These are phyloP conservation scores for Phragmites australis DNA, from an alignment of 176 grass and related monocot genomes.

Conservation along the genomic window DNA sequence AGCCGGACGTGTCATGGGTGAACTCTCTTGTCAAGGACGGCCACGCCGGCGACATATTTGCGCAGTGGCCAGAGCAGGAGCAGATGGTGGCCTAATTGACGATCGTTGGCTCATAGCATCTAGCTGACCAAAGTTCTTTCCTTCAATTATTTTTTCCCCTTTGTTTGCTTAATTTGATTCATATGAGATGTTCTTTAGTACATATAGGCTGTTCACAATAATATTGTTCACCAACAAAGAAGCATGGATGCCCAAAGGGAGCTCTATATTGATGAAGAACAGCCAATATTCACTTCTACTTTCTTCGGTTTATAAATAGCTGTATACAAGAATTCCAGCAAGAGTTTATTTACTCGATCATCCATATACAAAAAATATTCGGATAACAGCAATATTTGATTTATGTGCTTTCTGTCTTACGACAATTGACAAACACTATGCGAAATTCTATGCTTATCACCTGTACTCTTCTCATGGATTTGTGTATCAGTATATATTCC, in stretches of 20 bases:
- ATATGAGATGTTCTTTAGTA: conserved; percentile 60
- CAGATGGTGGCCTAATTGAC: conserved; percentile 68
- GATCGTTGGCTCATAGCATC: conserved; percentile 41
- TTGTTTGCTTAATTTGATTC: conserved; percentile 73
- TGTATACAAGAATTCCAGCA: conserved; percentile 48
- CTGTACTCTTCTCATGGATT: conserved; percentile 28
- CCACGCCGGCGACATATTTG: conserved; percentile 67
- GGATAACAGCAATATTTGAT: conserved; percentile 32
- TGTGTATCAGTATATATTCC: conserved; percentile 38
- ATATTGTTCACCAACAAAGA: conserved; percentile 52
- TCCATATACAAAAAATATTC: conserved; percentile 10
- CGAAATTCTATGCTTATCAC: conserved; percentile 30
- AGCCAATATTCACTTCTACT: conserved; percentile 50
- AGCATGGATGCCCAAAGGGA: conserved; percentile 75
- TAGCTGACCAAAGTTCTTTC: conserved; percentile 88
- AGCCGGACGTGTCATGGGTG: conserved; percentile 71
- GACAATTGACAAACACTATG: conserved; percentile 12
- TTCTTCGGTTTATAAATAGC: conserved; percentile 48
- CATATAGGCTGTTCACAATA: conserved; percentile 59
- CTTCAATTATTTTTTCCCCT: conserved; percentile 75
- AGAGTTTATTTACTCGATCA: conserved; percentile 43
- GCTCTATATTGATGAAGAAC: conserved; percentile 58
- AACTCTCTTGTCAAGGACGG: conserved; percentile 77
- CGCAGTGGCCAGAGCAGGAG: conserved; percentile 84
- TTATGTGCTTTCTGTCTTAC: conserved; percentile 20